Evolutionary conservation across 2,329 filamentous ascomycete species (phyloP), one percentile per base, ranked within the genome.

Genomic region (Pseudocercospora ulei): DNA sequence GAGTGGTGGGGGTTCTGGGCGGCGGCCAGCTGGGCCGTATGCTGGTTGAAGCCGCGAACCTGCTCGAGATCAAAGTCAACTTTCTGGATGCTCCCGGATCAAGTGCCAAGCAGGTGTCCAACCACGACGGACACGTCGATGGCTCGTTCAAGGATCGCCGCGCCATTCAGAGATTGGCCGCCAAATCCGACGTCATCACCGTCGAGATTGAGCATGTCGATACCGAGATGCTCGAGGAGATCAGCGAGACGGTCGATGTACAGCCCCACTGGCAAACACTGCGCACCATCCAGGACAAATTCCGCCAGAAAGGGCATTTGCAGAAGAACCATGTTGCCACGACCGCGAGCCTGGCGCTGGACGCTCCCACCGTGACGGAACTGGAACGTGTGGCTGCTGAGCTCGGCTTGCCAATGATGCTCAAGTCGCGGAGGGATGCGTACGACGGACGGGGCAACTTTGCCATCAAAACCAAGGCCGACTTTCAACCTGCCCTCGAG

Each of bases 171-270:
- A 71, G 84, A 59, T 70, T 96, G n/a, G 86, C 88, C 2, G 65
- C 72, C 24, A 65, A 70, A 20, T 85, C 78, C 53, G 83, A 93
- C 58, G 75, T 93, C 9, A 68, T 95, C 45, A 95, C 86, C 0
- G 83, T 93, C 8, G 88, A 96, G 63, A 95, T 94, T 48, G 88
- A 96, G 68, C 88, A 95, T 63, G 81, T 95, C 42, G 77, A 95
- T 61, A 90, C 85, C n/a, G 70, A 84, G 37, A 80, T 90, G 14
- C 72, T 95, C 3, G 84, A 94, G 62, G 82, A 92, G 57, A 76
- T 95, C 41, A 76, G 75, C 3, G 73, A 74, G 37, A 76, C 78
- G 20, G 75, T 80, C 3, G 64, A 74, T 46, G 66, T 77, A 13
- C 62, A 94, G 56, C 86, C 87, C 1, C 83, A 78, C 43, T 93